A percentile compares a stretch with the other conserved stretches of the same genome.
phyloP scores from a whole-genome alignment of 371 early-diverging fungal genomes.

The Syncephalastrum sp. region DNA sequence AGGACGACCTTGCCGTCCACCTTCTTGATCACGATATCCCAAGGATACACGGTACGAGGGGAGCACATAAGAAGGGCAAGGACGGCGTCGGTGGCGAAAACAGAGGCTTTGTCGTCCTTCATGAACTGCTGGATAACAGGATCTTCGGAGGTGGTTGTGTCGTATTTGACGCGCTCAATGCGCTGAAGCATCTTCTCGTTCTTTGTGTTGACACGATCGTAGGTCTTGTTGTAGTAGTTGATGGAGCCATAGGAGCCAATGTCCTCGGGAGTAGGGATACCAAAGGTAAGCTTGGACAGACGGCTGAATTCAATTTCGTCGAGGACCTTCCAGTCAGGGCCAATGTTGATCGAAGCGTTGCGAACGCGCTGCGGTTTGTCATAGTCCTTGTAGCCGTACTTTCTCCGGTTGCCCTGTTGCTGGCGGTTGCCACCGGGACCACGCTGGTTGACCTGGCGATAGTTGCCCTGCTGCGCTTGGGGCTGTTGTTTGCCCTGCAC shows the following conservation, averaged over 20 bases:
- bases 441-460: slow-evolving; percentile 48
- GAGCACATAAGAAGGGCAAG: slow-evolving; percentile 92
- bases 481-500: slow-evolving; percentile 30
- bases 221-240: slow-evolving; percentile 79
- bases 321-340: slow-evolving; percentile 88
- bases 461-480: slow-evolving; percentile 21
- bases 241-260: slow-evolving; percentile 65
- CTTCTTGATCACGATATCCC: slow-evolving; percentile 94
- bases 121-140: slow-evolving; percentile 72
- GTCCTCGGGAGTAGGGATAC: slow-evolving; percentile 75
- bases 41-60: slow-evolving; percentile 89
- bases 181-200: slow-evolving; percentile 74
- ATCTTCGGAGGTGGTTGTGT: slow-evolving; percentile 82
- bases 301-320: slow-evolving; percentile 95
- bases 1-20: slow-evolving; percentile 83
- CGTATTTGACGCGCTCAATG: slow-evolving; percentile 69
- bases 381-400: slow-evolving; percentile 54
- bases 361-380: slow-evolving; percentile 74
- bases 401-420: slow-evolving; percentile 43
- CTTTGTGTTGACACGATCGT: slow-evolving; percentile 85
- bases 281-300: slow-evolving; percentile 80
- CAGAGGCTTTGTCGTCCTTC: slow-evolving; percentile 65
- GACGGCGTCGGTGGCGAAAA: slow-evolving; percentile 90
- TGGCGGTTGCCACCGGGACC: slow-evolving; percentile 39
- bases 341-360: slow-evolving; percentile 87